A percentile compares a stretch with the other conserved stretches of the same genome.
Evolutionary conservation across 192 early-diverging fungal genomes (phyloP).

Genomic region (Kappamyces sp.): DNA sequence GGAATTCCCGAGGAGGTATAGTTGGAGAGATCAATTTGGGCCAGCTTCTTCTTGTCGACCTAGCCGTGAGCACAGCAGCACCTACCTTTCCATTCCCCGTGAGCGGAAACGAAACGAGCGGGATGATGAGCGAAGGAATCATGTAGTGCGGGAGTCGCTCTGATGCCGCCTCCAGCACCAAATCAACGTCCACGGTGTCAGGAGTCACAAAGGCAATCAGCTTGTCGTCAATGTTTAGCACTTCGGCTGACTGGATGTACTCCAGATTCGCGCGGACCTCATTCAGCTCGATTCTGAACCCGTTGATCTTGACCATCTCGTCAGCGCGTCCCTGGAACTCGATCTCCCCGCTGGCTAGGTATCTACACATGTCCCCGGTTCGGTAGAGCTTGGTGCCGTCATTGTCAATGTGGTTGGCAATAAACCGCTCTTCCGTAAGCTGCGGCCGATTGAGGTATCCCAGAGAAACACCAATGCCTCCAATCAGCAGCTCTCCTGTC

Average conservation of each 20-base stretch:
- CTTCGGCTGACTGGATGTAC: constrained; percentile 13
- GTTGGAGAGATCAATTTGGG: not conserved
- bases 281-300: constrained; percentile 37
- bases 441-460: constrained; percentile 43
- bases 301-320: constrained; percentile 48
- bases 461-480: constrained; percentile 26
- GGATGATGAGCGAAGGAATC: constrained; percentile 23
- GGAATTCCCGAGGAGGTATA: not conserved
- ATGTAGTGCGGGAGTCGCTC: constrained; percentile 27
- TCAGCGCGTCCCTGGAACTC: constrained; percentile 34
- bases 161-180: not conserved
- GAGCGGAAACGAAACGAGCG: constrained; percentile 21
- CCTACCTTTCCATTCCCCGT: constrained; percentile 23
- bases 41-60: constrained; percentile 6
- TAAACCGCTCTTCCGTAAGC: constrained; percentile 26
- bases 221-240: constrained; percentile 18
- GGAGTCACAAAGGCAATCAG: constrained; percentile 31
- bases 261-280: constrained; percentile 17
- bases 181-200: not conserved
- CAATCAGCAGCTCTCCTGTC: constrained; percentile 34
- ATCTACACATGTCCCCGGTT: constrained; percentile 27
- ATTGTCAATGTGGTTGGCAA: constrained; percentile 21
- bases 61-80: not conserved
- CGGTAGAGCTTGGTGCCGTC: constrained; percentile 16
- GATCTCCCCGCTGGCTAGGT: constrained; percentile 16